Evolutionary conservation across 2,329 filamentous ascomycete genomes (phyloP), one percentile per base, ranked within the genome.

Genomic region (Fusarium sp.): DNA sequence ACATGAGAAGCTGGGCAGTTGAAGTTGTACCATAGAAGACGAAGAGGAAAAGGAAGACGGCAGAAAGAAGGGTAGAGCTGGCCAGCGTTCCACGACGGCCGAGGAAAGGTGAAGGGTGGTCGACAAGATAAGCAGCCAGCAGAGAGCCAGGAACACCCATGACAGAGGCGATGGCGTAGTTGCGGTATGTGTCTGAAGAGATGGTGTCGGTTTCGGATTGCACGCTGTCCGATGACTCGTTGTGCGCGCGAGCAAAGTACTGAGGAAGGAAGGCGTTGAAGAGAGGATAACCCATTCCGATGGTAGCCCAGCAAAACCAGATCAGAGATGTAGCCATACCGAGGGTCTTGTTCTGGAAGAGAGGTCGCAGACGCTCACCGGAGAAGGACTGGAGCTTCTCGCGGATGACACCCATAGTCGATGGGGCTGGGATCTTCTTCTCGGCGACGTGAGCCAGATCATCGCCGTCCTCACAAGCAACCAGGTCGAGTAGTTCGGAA

Each of bases 211-310:
- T 77, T 49, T 81, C 76, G 30, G 76, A 76, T 16, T 76, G 71
- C 16, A 76, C 55, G n/a, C 60, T 67, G 5, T 71, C 76, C 14
- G 66, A 69, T 34, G 71, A 59, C 20, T 69, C 82, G 34, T 80
- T 80, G 27, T 88, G 86, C 59, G 89, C 86, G 37, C 75, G 79
- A 25, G 89, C 87, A 63, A 97, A 88, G 76, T 96, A 96, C 72
- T 96, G 92, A 1, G 93, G 93, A n/a, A 97, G 85, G 80, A 97
- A 97, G 55, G 92, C 91, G 79, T 96, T 96, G 86, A 95, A 97
- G 3, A 97, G 87, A 2, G 93, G 93, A 75, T 95, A 97, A 4
- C 90, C 93, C 88, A 97, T 92, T 63, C 93, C 93, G 71, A 97
- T 94, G 16, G 88, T 90, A 0, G 90, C 86, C 93, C 93, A 97